Base-by-base conservation (phyloP, 2,329 filamentous ascomycete genomes). In the Penicillium sp. region DNA sequence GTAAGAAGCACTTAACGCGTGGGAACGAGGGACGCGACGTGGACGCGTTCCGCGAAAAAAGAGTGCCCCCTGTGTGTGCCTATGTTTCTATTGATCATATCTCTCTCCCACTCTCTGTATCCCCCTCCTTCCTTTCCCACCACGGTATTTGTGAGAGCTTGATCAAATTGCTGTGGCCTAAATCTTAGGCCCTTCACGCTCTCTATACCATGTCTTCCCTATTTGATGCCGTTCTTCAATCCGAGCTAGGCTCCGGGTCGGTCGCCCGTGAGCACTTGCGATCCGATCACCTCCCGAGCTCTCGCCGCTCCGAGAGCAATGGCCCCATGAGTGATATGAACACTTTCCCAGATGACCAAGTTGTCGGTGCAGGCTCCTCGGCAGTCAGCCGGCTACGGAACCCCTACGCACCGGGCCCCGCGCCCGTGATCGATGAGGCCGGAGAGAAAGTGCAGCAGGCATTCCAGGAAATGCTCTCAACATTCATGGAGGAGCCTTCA, bases 391-490 rank as follows among this genome's bases (percentile, higher is more conserved):
- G 79, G 57, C 79, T 82, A 49, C 74, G 74, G 57, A 79, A 81
- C 55, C 80, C 82, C 59, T 77, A 77, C 55, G 73, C 76, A 35
- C 69, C 79, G 52, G 84, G 84, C 44, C 80, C 87, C 4, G 82
- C 84, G 0, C 79, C 80, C 56, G 82, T 87, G 10, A 79, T 84
- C 45, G 86, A 88, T 65, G 76, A 81, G 42, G 84, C 84, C 0
- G 86, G 83, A 66, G 84, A 87, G 65, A 83, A 83, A 54, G 79
- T 88, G n/a, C 82, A 83, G 54, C 77, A 83, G 58, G 80, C 83
- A 24, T 88, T 88, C 66, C 83, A 87, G 69, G 81, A 83, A 65
- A 82, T 88, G 64, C 74, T 88, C n/a, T 85, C 88, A 65, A 81
- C 79, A 73, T 87, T 78, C 65, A 74, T 73, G 49, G 84, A 87